These are phyloP conservation scores for Moesziomyces sp. DNA, from an alignment of 1,284 basidiomycete genomes.

Conservation along the genomic window DNA sequence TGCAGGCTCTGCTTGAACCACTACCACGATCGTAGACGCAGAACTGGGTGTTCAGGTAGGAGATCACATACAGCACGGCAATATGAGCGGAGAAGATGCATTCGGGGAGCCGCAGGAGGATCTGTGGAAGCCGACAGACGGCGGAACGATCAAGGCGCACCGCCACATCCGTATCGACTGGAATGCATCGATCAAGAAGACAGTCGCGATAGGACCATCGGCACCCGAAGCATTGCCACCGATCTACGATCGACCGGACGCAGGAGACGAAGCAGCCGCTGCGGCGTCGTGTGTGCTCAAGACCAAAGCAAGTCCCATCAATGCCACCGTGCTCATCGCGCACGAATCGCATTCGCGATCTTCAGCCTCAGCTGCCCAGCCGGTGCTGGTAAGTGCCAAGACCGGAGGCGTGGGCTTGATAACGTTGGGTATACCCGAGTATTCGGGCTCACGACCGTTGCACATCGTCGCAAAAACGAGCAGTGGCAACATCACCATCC, in stretches of 20 bases:
- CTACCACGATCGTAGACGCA: no score
- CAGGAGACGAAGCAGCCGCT: constrained; percentile 18
- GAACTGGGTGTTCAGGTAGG: no score
- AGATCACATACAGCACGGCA: no score
- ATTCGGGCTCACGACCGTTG: constrained; percentile 47
- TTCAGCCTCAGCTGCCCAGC: constrained; percentile 9
- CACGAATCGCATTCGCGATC: constrained; percentile 9
- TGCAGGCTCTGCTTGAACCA: no score
- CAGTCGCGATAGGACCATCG: constrained; percentile 46
- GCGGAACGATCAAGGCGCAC: constrained; percentile 13
- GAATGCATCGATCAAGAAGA: constrained; percentile 56
- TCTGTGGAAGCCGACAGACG: constrained; percentile 20
- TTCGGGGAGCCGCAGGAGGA: constrained; percentile 29
- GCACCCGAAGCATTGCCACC: constrained; percentile 47
- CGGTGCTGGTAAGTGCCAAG: constrained; percentile 41
- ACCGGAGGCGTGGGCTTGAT: constrained; percentile 31
- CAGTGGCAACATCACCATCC: constrained; percentile 51
- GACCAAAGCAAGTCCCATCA: constrained; percentile 46
- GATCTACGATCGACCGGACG: constrained; percentile 48
- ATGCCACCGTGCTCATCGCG: constrained; percentile 42
- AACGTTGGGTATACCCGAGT: constrained; percentile 39
- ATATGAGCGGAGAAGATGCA: constrained; percentile 1
- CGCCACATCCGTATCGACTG: constrained; percentile 58
- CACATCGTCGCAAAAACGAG: constrained; percentile 43
- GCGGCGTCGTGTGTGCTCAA: constrained; percentile 46